Evolutionary conservation across 176 grass and related monocot species (phyloP).

Genomic region (Puccinellia tenuiflora): DNA sequence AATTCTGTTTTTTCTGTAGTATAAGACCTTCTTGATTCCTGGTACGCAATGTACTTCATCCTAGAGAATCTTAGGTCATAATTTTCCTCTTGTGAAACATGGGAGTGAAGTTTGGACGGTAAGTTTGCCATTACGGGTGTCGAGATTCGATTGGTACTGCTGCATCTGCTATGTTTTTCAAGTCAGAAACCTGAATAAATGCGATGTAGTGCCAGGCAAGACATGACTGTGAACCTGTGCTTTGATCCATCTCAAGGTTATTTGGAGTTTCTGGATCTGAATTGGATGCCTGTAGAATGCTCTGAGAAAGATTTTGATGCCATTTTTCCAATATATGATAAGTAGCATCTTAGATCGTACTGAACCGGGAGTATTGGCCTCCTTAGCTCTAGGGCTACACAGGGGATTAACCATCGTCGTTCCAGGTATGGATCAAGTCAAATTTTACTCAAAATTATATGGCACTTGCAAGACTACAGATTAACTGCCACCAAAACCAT

Average conservation of each 20-base stretch:
- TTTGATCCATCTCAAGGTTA: background rate
- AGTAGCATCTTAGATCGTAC: background rate
- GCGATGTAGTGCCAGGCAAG: background rate
- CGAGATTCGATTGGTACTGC: too few species aligned
- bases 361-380: background rate
- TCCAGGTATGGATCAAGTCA: background rate
- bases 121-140: too few species aligned
- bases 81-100: too few species aligned
- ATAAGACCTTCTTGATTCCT: too few species aligned
- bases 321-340: background rate
- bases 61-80: too few species aligned
- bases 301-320: background rate
- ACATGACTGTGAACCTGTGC: background rate
- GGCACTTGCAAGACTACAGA: background rate
- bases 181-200: background rate
- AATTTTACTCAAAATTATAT: too few species aligned
- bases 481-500: background rate
- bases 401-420: background rate
- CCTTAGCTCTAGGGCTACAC: background rate
- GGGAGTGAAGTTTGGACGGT: too few species aligned
- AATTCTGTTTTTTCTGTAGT: too few species aligned
- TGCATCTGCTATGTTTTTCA: too few species aligned
- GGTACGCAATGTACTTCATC: too few species aligned
- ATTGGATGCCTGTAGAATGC: background rate
- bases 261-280: background rate